Base-by-base conservation (phyloP, 2,329 filamentous ascomycete species). In the Orbilia javanica region DNA sequence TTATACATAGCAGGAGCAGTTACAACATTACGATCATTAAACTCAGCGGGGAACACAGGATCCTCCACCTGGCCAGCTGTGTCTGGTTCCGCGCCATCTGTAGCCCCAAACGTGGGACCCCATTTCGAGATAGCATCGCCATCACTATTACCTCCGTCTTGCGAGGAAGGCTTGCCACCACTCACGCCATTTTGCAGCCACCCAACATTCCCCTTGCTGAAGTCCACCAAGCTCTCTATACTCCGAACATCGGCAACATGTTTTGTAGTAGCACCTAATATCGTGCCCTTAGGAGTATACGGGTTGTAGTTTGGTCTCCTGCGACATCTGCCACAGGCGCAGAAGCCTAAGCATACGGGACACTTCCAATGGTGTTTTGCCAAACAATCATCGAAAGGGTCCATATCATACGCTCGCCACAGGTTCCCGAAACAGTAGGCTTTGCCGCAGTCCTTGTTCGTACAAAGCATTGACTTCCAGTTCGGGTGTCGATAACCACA, bases 361-460 rank as follows among this genome's bases (percentile, higher is more conserved):
- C 96, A 99, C 82, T 91, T 89, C 95, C 96, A 99, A 57, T 90
- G 87, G 80, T 90, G 89, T 79, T 79, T 93, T 88, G 82, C 96
- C 90, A 88, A 97, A 91, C 0, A 94, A 20, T 89, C 87, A 81
- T 95, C 79, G 52, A 81, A 90, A 0, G 96, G 96, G 88, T 93
- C 92, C 83, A 94, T 89, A 83, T 98, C 95, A 82, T 97, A 97
- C 0, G 93, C 94, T 69, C 96, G 88, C 84, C 94, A 98, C 1
- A 99, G 87, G 15, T 92, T 92, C n/a, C 95, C 95, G 82, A 96
- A 99, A 83, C 96, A 98, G 83, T 96, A 99, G 0, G 89, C 89
- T 69, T 92, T 87, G 11, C 88, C 87, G 82, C 96, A 98, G 7
- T 88, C 88, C 1, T 85, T 85, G 42, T 86, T 90, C 0, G 90